Evolutionary conservation across 345 rosid species (phyloP), one percentile per base, ranked within the genome.

Genomic region (Hibiscus trionum): DNA sequence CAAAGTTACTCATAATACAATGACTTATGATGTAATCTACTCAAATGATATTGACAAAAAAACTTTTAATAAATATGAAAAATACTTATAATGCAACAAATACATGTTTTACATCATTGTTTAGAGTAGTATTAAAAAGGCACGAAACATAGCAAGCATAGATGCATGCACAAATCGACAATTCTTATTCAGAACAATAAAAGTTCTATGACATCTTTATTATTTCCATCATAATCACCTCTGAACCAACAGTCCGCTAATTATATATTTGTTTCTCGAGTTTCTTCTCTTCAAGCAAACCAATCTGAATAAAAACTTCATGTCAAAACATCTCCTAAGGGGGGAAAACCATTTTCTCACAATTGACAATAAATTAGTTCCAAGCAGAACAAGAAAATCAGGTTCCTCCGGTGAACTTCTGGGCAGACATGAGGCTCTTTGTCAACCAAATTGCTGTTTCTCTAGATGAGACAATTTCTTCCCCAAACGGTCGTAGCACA

Each of bases 381-480:
- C 29, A 65, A 63, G 29, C 72, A 33, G 63, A 72, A 62, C 64
- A 15, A 4, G 46, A 61, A 66, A 66, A 73, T 84, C 75, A 87
- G 75, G 79, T 82, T 70, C 83, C 89, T 55, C 80, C 88, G 50
- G 84, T 81, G 60, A 85, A 73, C 70, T 95, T 95, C 11, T 90
- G 90, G 19, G 86, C 84, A 73, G 98, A 80, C 85, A 95, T 76
- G 71, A 95, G 97, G 81, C 90, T 88, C 82, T 88, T 92, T n/a
- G 97, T 91, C 73, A 95, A 83, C 97, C 94, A 95, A 61, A 95
- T 95, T 35, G 99, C 97, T 24, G 99, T 95, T 79, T 95, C 99
- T 73, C 97, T 90, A 0, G 99, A 93, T 3, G 99, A 95, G 6
- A 92, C 97, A 10, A 79, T 77, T 74, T 95, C 99, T 77, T 89